phyloP scores from a whole-genome alignment of 2,329 filamentous ascomycete genomes.

The Lasiodiplodia sp. region DNA sequence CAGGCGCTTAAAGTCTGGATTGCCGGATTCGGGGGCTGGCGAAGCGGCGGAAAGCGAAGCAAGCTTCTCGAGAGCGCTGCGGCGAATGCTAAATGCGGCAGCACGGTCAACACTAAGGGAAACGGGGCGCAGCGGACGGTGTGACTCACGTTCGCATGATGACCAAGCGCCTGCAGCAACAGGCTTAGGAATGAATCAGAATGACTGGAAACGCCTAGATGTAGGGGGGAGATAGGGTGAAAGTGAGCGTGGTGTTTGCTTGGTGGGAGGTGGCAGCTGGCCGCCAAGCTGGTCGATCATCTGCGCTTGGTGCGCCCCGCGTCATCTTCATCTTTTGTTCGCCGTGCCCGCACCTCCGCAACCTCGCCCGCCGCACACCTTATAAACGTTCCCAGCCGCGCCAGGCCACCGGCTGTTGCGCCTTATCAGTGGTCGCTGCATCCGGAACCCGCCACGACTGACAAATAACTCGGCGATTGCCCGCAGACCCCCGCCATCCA shows the following conservation, averaged over 20 bases:
- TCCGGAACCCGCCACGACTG: not conserved
- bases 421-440: slow-evolving; percentile 6
- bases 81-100: slow-evolving; percentile 42
- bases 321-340: slow-evolving; percentile 26
- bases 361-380: not conserved
- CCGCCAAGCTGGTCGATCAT: slow-evolving; percentile 26
- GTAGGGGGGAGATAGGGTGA: not conserved
- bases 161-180: slow-evolving; percentile 11
- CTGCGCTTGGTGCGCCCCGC: slow-evolving; percentile 22
- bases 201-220: slow-evolving; percentile 9
- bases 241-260: slow-evolving; percentile 8
- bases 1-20: slow-evolving; percentile 50
- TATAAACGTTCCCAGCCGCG: not conserved
- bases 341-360: slow-evolving; percentile 2
- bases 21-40: slow-evolving; percentile 37
- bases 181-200: slow-evolving; percentile 27
- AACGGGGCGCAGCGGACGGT: slow-evolving; percentile 11
- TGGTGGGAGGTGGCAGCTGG: not conserved
- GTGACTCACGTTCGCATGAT: slow-evolving; percentile 28
- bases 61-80: slow-evolving; percentile 59
- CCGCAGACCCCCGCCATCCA: slow-evolving; percentile 12
- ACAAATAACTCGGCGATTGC: slow-evolving; percentile 23
- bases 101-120: slow-evolving; percentile 15
- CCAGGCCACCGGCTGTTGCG: slow-evolving; percentile 11
- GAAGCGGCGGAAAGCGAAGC: slow-evolving; percentile 55